phyloP scores from a whole-genome alignment of 225 moss, liverwort and hornwort genomes.

The Polytrichum formosum region DNA sequence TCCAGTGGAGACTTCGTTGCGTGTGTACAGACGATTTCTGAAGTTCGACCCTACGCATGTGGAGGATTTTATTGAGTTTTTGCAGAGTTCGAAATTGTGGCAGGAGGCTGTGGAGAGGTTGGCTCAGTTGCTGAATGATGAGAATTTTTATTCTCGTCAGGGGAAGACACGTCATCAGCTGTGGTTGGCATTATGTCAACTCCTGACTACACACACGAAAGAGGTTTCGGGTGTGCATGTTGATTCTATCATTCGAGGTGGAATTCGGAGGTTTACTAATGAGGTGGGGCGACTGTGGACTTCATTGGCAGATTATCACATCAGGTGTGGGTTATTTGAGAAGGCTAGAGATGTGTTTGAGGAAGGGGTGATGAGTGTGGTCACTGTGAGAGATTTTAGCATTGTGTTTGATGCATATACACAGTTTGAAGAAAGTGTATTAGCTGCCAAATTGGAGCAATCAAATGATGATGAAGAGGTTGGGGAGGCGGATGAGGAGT shows the following conservation, averaged over 20 bases:
- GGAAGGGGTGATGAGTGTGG: slow-evolving; percentile 86
- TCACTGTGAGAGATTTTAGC: slow-evolving; percentile 88
- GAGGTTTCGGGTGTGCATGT: slow-evolving; percentile 89
- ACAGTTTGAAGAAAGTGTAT: slow-evolving; percentile 85
- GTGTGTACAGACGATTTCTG: slow-evolving; percentile 84
- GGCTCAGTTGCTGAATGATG: slow-evolving; percentile 80
- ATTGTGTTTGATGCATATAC: slow-evolving; percentile 93
- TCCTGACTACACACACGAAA: slow-evolving; percentile 84
- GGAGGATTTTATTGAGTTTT: slow-evolving; percentile 91
- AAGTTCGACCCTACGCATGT: slow-evolving; percentile 94
- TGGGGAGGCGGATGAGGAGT: slow-evolving; percentile 28
- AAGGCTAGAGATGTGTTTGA: slow-evolving; percentile 94
- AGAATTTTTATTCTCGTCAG: slow-evolving; percentile 70
- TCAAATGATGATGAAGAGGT: slow-evolving; percentile 36
- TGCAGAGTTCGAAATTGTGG: slow-evolving; percentile 76
- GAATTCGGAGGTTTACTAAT: slow-evolving; percentile 87
- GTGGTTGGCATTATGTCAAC: slow-evolving; percentile 86
- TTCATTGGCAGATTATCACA: slow-evolving; percentile 89
- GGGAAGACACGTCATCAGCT: slow-evolving; percentile 92
- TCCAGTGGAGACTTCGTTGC: slow-evolving; percentile 75
- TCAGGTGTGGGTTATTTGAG: slow-evolving; percentile 77
- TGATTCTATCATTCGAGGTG: slow-evolving; percentile 90
- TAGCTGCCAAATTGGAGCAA: slow-evolving; percentile 74
- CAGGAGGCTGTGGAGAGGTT: slow-evolving; percentile 89
- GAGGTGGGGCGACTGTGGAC: slow-evolving; percentile 97